Evolutionary conservation across 164 flowering plant species (phyloP), one percentile per base, ranked within the genome.

Genomic region (Santalum album): DNA sequence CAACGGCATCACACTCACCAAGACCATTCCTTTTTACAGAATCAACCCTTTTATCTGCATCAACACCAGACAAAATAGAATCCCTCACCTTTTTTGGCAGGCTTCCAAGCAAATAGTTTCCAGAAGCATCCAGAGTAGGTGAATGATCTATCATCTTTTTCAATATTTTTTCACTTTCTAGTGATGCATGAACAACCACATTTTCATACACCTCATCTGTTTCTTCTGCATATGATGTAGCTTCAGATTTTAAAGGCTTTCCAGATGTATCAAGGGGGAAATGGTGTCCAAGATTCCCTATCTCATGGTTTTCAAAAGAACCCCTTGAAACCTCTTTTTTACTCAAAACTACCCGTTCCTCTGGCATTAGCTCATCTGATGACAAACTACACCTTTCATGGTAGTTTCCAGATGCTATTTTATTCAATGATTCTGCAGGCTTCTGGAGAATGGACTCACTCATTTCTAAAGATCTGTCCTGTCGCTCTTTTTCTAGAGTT

Each of bases 281-380:
- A 42, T 44, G 20, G 20, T 7, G 14, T 38, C 47, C 38, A 12
- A 38, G 15, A 53, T 44, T 51, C 29, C 57, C 54, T 34, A 12
- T 29, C 51, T 23, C 54, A 34, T 45, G 27, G 20, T 26, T 27
- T 55, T 56, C 71, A 60, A 21, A 35, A 18, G 57, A 51, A 61
- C 18, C 34, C 53, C 29, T 51, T 25, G 11, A 6, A 42, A 51
- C 54, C 54, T 38, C 45, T 62, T 58, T 62, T 54, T 56, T 25
- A 19, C 12, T 60, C 18, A 34, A 29, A 53, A 27, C 49, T 35
- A 67, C 69, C 24, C 21, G 59, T 22, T 57, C 67, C 57, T 56
- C 60, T 44, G 29, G 32, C 46, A 43, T 26, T 52, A n/a, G 58
- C 49, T 54, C 53, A 47, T 57, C 42, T 1, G 12, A 27, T n/a